Conservation (phyloP, 345 rosid species). For the Isatis tinctoria region DNA sequence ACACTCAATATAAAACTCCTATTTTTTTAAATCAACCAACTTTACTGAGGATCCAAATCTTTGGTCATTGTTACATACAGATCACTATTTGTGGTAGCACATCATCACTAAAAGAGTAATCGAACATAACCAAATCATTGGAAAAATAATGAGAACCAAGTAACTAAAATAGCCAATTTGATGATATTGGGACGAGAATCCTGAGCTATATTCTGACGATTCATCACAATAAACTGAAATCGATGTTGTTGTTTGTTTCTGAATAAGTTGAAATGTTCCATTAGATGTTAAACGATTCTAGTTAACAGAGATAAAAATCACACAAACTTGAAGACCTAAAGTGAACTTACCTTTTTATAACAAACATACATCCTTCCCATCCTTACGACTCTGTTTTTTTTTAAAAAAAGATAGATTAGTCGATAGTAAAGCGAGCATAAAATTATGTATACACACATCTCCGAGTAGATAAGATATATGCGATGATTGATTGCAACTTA, state of each 20-base stretch:
- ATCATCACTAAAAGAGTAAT: not conserved
- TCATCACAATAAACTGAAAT: conserved; percentile 97
- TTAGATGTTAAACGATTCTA: not conserved
- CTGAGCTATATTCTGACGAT: conserved; percentile 79
- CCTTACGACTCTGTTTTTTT: no score
- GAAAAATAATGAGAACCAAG: not conserved
- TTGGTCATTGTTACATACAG: not conserved
- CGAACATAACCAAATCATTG: no score
- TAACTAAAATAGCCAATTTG: not conserved
- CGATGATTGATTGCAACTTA: no score
- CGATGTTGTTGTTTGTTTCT: conserved; percentile 88
- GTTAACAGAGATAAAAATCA: not conserved
- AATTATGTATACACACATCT: no score
- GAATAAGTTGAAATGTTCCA: conserved; percentile 18
- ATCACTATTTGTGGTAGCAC: not conserved
- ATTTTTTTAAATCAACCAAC: not conserved
- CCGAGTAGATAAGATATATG: no score
- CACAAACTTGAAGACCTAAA: not conserved
- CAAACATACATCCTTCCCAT: no score
- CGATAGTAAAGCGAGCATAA: no score
- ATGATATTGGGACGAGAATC: not conserved
- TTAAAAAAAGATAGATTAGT: no score
- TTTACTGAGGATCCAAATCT: not conserved
- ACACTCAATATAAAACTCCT: not conserved
- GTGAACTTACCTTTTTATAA: no score